Conservation (phyloP, 345 rosid species). For the Rhodomyrtus tomentosa region DNA sequence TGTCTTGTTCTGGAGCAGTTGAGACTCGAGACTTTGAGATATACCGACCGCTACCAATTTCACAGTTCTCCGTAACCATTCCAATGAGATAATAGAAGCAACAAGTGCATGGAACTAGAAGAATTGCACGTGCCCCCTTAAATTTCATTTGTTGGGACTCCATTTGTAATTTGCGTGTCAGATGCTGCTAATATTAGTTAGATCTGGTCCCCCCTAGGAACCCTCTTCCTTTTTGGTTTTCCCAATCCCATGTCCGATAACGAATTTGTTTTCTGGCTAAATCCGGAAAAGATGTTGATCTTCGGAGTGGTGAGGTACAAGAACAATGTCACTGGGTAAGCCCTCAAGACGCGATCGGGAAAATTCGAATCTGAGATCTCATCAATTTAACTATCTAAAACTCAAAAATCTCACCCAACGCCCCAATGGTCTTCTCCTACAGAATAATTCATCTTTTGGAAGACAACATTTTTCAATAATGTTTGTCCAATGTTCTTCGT, state of each 20-base stretch:
- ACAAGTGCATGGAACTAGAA: neutral
- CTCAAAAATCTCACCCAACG: no score
- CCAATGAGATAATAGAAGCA: neutral
- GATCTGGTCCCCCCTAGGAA: neutral
- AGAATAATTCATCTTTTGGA: neutral
- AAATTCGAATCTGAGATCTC: no score
- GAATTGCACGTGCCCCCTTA: neutral
- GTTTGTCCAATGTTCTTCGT: neutral
- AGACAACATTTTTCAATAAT: neutral
- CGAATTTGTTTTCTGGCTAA: neutral
- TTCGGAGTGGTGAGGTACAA: no score
- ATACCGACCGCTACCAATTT: neutral
- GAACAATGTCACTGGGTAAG: no score
- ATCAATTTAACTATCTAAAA: no score
- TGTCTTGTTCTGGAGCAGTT: conserved; percentile 3
- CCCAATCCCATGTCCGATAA: neutral
- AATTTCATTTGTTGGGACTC: neutral
- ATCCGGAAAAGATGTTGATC: neutral
- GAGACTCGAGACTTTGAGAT: neutral
- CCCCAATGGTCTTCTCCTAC: neutral
- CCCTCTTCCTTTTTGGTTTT: neutral
- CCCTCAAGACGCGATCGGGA: no score
- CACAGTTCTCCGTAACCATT: neutral
- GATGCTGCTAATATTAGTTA: neutral
- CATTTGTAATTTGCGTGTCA: neutral